Evolutionary conservation across 2,329 filamentous ascomycete species (phyloP), one percentile per base, ranked within the genome.

Genomic region (Monosporascus ibericus): DNA sequence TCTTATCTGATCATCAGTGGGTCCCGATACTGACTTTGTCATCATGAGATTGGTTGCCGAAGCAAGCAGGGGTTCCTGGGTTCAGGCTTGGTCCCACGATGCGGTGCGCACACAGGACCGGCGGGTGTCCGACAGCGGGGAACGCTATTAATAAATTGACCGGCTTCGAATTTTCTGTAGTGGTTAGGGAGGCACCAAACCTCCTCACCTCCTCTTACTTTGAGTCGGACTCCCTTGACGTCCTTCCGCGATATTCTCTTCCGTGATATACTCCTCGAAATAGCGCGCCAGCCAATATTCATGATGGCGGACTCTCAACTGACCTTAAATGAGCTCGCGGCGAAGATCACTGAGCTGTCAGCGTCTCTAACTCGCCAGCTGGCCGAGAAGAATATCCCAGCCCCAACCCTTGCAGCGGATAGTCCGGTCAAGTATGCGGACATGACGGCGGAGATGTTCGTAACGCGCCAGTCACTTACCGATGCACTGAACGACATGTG

Each of bases 401-500:
- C 69, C 15, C 71, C 74, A 1, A 73, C 70, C 1, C 70, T 78
- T 22, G 69, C 68, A 9, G 70, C 70, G 2, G 69, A 77, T 57
- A 76, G 75, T 56, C 70, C 72, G 1, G 64, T 64, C 2, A 72
- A 63, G 57, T 76, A 77, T 52, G 62, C 64, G 8, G 69, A 68
- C n/a, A 57, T 76, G 30, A 69, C 72, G 1, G 63, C 66, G 1
- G 73, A 76, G 37, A 66, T 68, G 18, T 78, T 77, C 58, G 64
- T 74, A 55, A 65, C 67, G 24, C 69, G 72, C 17, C 75, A 77
- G 58, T 57, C 64, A 40, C 68, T 79, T 5, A 60, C 73, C 11
- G 76, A 79, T 59, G 64, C 70, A 3, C 58, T 78, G 44, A 73
- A 67, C 27, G 75, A 79, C 49, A 67, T 79, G 64, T 72, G 66